Conservation (phyloP, 176 grass and related monocot species). For the Aegilops speltoides region DNA sequence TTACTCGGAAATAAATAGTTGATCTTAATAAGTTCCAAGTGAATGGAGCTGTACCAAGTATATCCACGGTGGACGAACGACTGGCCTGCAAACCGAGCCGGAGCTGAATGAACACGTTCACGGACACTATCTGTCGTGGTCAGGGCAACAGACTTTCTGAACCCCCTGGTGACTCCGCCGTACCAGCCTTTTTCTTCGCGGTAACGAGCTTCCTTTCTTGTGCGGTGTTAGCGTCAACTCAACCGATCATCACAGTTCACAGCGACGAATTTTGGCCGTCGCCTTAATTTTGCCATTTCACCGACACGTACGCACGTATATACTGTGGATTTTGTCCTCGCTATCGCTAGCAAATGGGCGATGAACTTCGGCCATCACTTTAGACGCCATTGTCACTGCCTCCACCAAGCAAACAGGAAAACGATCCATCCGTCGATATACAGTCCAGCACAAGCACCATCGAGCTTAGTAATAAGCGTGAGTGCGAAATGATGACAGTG, state of each 20-base stretch:
- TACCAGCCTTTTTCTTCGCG: too few species aligned
- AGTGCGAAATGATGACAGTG: background rate
- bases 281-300: background rate
- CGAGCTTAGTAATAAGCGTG: too few species aligned
- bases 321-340: background rate
- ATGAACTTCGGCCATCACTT: too few species aligned
- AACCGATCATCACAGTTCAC: background rate
- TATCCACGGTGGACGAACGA: too few species aligned
- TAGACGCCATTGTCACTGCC: background rate
- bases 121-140: background rate
- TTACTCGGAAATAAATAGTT: background rate
- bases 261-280: background rate
- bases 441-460: too few species aligned
- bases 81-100: too few species aligned
- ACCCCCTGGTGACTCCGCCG: background rate
- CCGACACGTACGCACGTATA: background rate
- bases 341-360: background rate
- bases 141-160: background rate
- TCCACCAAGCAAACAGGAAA: slow-evolving; percentile 30
- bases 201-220: background rate
- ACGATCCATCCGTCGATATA: background rate
- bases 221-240: background rate
- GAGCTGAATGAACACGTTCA: background rate
- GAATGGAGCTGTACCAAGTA: too few species aligned
- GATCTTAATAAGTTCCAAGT: too few species aligned